Conservation (phyloP, 2,329 filamentous ascomycete species). For the Emergomyces africanus region DNA sequence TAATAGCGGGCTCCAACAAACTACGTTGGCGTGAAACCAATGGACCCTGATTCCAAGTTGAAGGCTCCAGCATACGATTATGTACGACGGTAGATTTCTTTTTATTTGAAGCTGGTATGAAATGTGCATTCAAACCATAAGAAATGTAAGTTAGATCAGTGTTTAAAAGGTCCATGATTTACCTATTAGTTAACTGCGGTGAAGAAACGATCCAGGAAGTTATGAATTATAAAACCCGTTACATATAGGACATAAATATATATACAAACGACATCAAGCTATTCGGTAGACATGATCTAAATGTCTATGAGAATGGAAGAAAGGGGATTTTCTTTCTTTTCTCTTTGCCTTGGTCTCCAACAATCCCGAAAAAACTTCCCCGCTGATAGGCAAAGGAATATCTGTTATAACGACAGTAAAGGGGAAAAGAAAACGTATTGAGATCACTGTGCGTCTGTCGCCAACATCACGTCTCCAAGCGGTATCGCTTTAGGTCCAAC, state of each 20-base stretch:
- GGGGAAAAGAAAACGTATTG: neutral
- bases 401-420: neutral
- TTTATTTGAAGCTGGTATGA: no score
- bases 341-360: neutral
- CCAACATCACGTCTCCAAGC: constrained; percentile 1
- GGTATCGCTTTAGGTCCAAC: constrained; percentile 17
- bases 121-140: no score
- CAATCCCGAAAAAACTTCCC: neutral
- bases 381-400: neutral
- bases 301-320: neutral
- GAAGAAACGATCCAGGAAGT: neutral
- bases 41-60: no score
- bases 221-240: neutral
- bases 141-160: no score
- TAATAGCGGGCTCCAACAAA: no score
- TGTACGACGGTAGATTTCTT: no score
- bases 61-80: no score
- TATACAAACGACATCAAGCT: neutral
- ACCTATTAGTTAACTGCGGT: no score
- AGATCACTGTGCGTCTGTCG: neutral
- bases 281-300: neutral
- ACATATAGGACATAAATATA: neutral
- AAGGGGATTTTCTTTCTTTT: neutral
- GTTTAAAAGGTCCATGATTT: no score
- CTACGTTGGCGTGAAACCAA: no score